These are phyloP conservation scores for Baudoinia panamericana DNA, from an alignment of 495 filamentous ascomycete genomes.

Conservation along the genomic window DNA sequence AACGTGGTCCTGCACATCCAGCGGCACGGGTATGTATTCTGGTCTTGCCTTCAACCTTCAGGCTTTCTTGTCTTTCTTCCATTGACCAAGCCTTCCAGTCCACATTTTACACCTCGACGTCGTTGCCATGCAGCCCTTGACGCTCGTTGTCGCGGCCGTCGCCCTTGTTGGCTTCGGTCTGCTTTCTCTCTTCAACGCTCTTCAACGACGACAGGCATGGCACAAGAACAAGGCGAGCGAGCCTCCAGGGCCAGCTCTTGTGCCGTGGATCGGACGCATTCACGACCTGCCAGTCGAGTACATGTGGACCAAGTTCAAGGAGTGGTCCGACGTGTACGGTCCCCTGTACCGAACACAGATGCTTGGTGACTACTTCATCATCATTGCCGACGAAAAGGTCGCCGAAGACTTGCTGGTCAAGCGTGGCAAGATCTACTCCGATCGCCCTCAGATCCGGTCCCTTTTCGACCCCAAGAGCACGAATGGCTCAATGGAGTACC, in stretches of 20 bases:
- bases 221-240: constrained; percentile 22
- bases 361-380: constrained; percentile 47
- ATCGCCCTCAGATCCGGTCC: constrained; percentile 24
- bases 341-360: constrained; percentile 51
- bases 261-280: constrained; percentile 45
- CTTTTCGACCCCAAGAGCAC: constrained; percentile 24
- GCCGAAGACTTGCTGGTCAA: constrained; percentile 46
- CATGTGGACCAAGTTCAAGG: constrained; percentile 47
- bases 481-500: constrained; percentile 29
- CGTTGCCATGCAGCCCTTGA: constrained; percentile 20
- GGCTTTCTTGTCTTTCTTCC: no score
- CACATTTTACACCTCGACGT: no score
- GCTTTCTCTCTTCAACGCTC: constrained; percentile 18
- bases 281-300: constrained; percentile 39
- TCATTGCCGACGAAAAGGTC: constrained; percentile 47
- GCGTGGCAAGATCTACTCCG: constrained; percentile 36
- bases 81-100: no score
- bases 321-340: constrained; percentile 40
- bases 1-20: no score
- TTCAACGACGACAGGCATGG: constrained; percentile 9
- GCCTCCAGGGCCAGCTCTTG: constrained; percentile 43
- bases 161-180: constrained; percentile 21
- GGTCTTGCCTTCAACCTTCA: no score
- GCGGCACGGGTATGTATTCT: no score
- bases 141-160: constrained; percentile 11